phyloP scores from a whole-genome alignment of 2,329 filamentous ascomycete species.

The Raffaelea arxii region DNA sequence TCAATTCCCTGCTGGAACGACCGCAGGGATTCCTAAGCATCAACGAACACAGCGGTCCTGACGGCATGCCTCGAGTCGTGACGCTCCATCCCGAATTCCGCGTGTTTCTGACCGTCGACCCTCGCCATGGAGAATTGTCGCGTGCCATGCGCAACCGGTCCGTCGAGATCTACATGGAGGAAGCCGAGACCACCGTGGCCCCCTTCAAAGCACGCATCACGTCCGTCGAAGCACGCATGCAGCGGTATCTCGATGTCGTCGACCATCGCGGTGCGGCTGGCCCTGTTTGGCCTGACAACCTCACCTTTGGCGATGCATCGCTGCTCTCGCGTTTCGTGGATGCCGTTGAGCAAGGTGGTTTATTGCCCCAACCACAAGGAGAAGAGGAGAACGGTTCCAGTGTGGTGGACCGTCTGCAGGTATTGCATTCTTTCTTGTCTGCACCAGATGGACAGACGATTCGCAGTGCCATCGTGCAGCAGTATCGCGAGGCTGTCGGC shows the following conservation, averaged over 20 bases:
- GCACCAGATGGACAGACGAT: slow-evolving; percentile 22
- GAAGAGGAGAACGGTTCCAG: neutral
- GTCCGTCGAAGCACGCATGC: slow-evolving; percentile 38
- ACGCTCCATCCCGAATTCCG: slow-evolving; percentile 78
- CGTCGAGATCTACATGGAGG: slow-evolving; percentile 72
- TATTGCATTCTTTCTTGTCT: slow-evolving; percentile 16
- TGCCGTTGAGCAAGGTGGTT: neutral
- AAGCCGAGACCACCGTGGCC: slow-evolving; percentile 9
- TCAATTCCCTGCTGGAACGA: slow-evolving; percentile 83
- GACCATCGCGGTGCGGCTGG: slow-evolving; percentile 25
- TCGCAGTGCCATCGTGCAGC: slow-evolving; percentile 22
- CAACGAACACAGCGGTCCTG: slow-evolving; percentile 80
- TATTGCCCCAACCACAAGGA: neutral
- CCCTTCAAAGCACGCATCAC: slow-evolving; percentile 22
- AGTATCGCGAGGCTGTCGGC: slow-evolving; percentile 13
- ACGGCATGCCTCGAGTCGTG: slow-evolving; percentile 73
- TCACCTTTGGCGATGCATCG: slow-evolving; percentile 36
- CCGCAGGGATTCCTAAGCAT: slow-evolving; percentile 80
- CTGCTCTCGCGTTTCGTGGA: slow-evolving; percentile 21
- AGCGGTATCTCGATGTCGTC: slow-evolving; percentile 33
- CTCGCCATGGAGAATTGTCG: slow-evolving; percentile 85
- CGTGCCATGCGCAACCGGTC: slow-evolving; percentile 94
- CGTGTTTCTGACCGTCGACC: slow-evolving; percentile 89
- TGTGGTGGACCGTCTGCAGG: slow-evolving; percentile 8
- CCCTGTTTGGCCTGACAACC: slow-evolving; percentile 32